These are phyloP conservation scores for Mycena citricolor DNA, from an alignment of 1,284 basidiomycete genomes.

Conservation along the genomic window DNA sequence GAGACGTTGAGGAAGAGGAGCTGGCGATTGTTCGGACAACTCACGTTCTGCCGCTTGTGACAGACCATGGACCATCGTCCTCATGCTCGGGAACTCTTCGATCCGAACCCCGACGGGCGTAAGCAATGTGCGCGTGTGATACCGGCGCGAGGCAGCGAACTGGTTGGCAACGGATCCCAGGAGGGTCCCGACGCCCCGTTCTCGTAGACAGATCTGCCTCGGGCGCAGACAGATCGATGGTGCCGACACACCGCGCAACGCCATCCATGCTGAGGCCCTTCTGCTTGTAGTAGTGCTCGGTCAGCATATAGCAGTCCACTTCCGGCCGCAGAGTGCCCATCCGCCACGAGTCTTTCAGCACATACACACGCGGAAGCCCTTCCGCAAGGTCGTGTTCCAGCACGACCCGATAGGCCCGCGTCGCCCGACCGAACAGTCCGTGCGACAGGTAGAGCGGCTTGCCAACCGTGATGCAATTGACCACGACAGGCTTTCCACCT, in stretches of 20 bases:
- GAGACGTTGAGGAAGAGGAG: too few relatives aligned
- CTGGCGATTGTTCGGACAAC: too few relatives aligned
- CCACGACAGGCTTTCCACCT: not conserved
- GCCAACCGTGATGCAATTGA: slow-evolving; percentile 1
- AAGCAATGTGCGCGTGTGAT: not conserved
- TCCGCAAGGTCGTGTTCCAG: not conserved
- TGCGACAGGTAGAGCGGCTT: not conserved
- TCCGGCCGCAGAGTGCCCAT: not conserved
- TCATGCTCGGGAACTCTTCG: too few relatives aligned
- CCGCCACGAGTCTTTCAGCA: not conserved
- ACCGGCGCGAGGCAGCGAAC: too few relatives aligned
- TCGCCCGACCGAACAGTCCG: slow-evolving; percentile 1
- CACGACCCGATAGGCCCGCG: slow-evolving; percentile 1
- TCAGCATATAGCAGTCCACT: not conserved
- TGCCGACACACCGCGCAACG: not conserved
- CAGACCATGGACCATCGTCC: too few relatives aligned
- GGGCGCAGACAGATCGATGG: not conserved
- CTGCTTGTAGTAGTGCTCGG: not conserved
- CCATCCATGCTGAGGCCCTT: not conserved
- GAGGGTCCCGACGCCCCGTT: too few relatives aligned
- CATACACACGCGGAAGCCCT: not conserved
- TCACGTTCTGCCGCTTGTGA: too few relatives aligned
- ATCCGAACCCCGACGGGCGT: slow-evolving; percentile 1
- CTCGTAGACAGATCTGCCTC: too few relatives aligned
- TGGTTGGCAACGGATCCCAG: too few relatives aligned